A percentile compares a stretch with the other conserved stretches of the same genome.
phyloP scores from a whole-genome alignment of 768 basidiomycete species.

The Termitomyces sp. region DNA sequence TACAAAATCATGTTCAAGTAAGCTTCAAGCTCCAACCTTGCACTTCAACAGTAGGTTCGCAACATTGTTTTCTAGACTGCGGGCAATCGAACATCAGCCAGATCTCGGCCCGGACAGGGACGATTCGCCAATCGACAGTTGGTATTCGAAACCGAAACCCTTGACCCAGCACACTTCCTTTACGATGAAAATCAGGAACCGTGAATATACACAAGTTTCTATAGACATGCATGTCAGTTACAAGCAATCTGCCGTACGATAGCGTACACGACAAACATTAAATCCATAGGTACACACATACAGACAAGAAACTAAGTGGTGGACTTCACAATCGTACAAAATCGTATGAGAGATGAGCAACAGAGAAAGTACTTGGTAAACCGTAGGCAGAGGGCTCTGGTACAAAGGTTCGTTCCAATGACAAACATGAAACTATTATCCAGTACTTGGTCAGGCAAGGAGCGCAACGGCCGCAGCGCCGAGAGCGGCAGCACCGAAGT shows the following conservation, averaged over 20 bases:
- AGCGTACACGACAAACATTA: neutral
- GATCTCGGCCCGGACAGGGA: neutral
- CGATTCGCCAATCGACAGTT: neutral
- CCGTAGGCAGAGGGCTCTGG: neutral
- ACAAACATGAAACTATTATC: conserved; percentile 1
- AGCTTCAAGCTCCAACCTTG: too few species aligned
- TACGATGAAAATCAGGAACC: too few species aligned
- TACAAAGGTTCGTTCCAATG: conserved; percentile 9
- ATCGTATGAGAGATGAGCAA: conserved; percentile 1
- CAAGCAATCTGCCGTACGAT: neutral
- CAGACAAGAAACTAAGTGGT: neutral
- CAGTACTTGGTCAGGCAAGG: conserved; percentile 25
- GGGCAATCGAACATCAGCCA: too few species aligned
- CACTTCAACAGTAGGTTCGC: too few species aligned
- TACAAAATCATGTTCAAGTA: too few species aligned
- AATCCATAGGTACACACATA: neutral
- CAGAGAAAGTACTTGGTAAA: conserved; percentile 2
- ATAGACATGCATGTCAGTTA: neutral
- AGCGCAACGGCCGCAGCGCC: conserved; percentile 40
- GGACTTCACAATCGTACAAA: neutral
- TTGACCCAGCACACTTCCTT: neutral
- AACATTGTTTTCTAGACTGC: too few species aligned
- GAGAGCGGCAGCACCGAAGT: conserved; percentile 31
- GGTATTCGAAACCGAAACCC: neutral
- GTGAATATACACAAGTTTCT: neutral